A percentile compares a stretch with the other conserved stretches of the same genome.
phyloP scores from a whole-genome alignment of 768 basidiomycete genomes.

The Boletales sp. region DNA sequence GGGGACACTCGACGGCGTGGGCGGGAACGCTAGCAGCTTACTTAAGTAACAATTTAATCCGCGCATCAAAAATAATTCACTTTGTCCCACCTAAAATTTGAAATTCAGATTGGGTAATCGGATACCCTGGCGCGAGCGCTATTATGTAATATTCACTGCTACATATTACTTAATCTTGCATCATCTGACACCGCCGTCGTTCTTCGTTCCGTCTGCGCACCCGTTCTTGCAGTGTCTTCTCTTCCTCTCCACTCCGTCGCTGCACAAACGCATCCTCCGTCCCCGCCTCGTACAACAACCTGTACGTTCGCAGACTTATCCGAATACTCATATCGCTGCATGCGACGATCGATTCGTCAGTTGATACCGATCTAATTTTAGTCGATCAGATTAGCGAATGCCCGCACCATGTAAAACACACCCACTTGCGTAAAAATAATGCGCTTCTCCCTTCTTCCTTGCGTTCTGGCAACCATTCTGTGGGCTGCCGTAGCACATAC shows the following conservation, averaged over 20 bases:
- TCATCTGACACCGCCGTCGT: conserved; percentile 43
- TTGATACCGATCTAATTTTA: conserved; percentile 52
- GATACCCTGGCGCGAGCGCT: not conserved
- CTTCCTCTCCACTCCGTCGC: conserved; percentile 31
- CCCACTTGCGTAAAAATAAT: conserved; percentile 62
- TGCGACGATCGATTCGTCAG: conserved; percentile 24
- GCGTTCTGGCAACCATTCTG: conserved; percentile 60
- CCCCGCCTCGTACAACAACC: conserved; percentile 63
- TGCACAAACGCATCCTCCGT: conserved; percentile 56
- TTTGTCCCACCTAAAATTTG: not conserved
- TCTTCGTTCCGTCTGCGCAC: conserved; percentile 54
- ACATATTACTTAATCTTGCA: conserved; percentile 16
- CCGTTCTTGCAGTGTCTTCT: conserved; percentile 32
- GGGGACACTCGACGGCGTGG: not conserved
- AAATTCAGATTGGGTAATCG: not conserved
- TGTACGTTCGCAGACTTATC: conserved; percentile 59
- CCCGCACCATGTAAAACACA: conserved; percentile 11
- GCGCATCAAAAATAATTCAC: conserved; percentile 16
- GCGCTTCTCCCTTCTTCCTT: conserved; percentile 33
- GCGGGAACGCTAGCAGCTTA: conserved; percentile 18
- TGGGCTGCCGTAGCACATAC: conserved; percentile 66
- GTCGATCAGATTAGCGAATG: conserved; percentile 23
- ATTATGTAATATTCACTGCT: not conserved
- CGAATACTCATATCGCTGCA: conserved; percentile 40
- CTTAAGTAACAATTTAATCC: conserved; percentile 15